Conservation (phyloP, 2,329 filamentous ascomycete species). For the Beauveria medogensis region DNA sequence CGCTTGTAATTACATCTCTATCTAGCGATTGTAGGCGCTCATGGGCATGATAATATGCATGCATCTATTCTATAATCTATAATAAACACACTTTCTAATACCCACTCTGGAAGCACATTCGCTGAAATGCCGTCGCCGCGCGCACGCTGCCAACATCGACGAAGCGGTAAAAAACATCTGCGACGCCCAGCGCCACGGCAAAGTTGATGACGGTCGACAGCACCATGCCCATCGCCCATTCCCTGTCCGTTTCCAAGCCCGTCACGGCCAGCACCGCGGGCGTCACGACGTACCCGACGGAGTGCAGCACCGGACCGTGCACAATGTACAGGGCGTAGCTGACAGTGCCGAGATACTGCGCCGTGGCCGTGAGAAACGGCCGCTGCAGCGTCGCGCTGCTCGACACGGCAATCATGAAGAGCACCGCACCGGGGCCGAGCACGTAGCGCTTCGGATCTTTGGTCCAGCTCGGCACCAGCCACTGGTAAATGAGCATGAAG, state of each 20-base stretch:
- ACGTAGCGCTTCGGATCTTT: conserved; percentile 5
- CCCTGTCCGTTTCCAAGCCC: background rate
- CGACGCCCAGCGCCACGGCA: background rate
- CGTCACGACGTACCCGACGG: conserved; percentile 1
- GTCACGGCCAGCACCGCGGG: background rate
- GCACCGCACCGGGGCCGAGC: background rate
- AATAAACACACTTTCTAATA: background rate
- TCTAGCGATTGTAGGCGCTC: background rate
- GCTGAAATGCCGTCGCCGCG: conserved; percentile 3
- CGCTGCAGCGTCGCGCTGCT: conserved; percentile 3
- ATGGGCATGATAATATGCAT: background rate
- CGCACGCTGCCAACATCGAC: conserved; percentile 5
- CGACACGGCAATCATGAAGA: conserved; percentile 1
- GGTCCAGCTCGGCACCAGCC: conserved; percentile 1
- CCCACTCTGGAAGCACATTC: background rate
- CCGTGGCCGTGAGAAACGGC: conserved; percentile 4
- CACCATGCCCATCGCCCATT: background rate
- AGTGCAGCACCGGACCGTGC: conserved; percentile 10
- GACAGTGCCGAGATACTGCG: conserved; percentile 9
- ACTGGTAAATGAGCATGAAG: background rate
- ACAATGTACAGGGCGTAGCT: conserved; percentile 11
- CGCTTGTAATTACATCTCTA: background rate
- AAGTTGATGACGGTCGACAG: background rate
- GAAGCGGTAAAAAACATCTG: conserved; percentile 6
- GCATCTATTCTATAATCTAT: background rate